These are phyloP conservation scores for Nymphaea thermarum DNA, from an alignment of 164 flowering plant species.

Conservation along the genomic window DNA sequence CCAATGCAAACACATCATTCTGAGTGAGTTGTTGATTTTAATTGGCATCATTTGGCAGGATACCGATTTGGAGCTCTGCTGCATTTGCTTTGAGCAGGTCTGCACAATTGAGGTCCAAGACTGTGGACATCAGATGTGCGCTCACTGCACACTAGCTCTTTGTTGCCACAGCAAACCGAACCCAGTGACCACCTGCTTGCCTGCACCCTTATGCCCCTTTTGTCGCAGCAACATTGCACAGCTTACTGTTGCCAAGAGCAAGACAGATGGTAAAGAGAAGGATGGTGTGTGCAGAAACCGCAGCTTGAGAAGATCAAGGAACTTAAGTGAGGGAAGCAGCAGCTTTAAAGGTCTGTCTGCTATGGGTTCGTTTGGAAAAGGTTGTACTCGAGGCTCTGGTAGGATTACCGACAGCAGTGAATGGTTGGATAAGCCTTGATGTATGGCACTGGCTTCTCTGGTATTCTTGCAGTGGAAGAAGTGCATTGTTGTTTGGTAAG, in stretches of 20 bases:
- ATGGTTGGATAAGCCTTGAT: conserved; percentile 41
- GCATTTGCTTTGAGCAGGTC: conserved; percentile 90
- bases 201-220: conserved; percentile 80
- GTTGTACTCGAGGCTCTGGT: conserved; percentile 48
- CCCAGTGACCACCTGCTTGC: conserved; percentile 34
- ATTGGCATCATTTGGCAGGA: neutral
- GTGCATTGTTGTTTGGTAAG: neutral
- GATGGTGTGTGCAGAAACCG: conserved; percentile 13
- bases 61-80: conserved; percentile 60
- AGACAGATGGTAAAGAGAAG: conserved; percentile 35
- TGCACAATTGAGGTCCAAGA: conserved; percentile 87
- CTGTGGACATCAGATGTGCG: conserved; percentile 99
- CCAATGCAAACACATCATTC: too few species aligned
- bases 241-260: conserved; percentile 54
- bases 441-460: neutral
- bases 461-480: neutral
- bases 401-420: conserved; percentile 42
- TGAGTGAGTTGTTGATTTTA: too few species aligned
- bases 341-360: conserved; percentile 66
- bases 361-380: conserved; percentile 43
- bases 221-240: conserved; percentile 73
- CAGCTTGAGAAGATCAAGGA: conserved; percentile 28
- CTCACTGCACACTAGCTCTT: conserved; percentile 81
- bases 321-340: conserved; percentile 73
- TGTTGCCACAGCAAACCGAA: conserved; percentile 95